Base-by-base conservation (phyloP, 2,329 filamentous ascomycete species). In the Diplodia seriata region DNA sequence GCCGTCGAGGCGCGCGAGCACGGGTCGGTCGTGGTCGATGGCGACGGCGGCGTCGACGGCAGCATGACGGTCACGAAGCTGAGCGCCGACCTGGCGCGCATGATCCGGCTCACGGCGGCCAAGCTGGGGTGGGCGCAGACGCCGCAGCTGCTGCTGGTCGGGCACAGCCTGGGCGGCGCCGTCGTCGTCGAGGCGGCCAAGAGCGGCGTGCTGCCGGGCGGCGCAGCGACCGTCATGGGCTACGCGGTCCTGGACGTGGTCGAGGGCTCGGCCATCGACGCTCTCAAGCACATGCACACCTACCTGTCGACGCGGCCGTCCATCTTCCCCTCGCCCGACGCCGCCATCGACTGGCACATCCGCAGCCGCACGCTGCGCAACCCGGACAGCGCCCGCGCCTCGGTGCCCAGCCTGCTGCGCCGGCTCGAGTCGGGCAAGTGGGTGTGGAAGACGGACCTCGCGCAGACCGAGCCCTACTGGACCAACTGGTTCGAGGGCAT, bases 161-260 rank as follows among this genome's bases (percentile, higher is more conserved):
- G 95, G 33, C 95, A 99, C 80, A 97, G 92, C 49, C 87, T 98
- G 2, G 95, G 95, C 65, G 95, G 95, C 15, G 94, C 94, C 7
- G 92, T 98, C 0, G 89, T 97, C 9, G 96, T 93, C 0, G 89
- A 97, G 74, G 84, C 96, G 67, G 93, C 94, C 14, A 88, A 86
- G 74, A 85, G 85, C 20, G 87, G 87, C 1, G 81, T 84, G 49
- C 81, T 97, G 43, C 33, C 33, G 33, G 33, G 33, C 8, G 91
- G 90, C 1, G 78, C 81, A 2, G 7, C 36, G 47, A 85, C 89
- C 31, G 78, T 98, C 1, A 83, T 98, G 18, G 95, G 92, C 23
- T 97, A 94, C 79, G 92, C 89, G 3, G 94, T 98, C 8, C 84
- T 99, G 18, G 95, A 99, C 79, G 93, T 99, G 4, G 95, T 99